Evolutionary conservation across 1,284 basidiomycete species (phyloP), one percentile per base, ranked within the genome.

Genomic region (Ustilago tritici): DNA sequence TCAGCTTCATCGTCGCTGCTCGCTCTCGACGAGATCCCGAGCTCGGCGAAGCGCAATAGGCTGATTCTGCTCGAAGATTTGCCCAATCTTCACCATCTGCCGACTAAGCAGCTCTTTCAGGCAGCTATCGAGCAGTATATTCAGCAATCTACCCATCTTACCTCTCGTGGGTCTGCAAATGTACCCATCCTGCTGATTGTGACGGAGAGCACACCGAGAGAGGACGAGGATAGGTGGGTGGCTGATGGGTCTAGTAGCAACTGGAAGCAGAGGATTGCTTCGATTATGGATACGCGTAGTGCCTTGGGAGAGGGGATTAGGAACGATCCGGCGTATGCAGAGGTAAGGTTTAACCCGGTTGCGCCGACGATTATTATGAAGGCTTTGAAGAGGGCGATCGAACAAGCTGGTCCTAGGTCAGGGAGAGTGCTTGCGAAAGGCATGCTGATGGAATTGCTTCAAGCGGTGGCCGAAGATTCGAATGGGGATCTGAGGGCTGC

Each of bases 401-500:
- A 65, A 19, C 23, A 55, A 3, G 40, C 61, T 0, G 19, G 34
- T 14, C 6, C n/a, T 12, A n/a, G 6, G 3, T 7, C 17, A 6
- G 52, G 49, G 3, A 61, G 59, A 19, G 7, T 34, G 7, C 35
- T 32, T 6, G 32, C 34, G n/a, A 40, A 53, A 17, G 66, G 64
- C 10, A n/a, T 23, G 17, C 32, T 65, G 61, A 3, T 43, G 10
- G 65, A 76, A 12, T 35, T 76, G 40, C 62, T 60, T 6, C 70
- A 56, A 23, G 60, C 54, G 6, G 89, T 98, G 61, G 90, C 95
- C 2, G 90, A 92, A 50, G 91, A 92, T 0, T 90, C 93, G 0
- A 92, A 92, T 80, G 96, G 96, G 0, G 96, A 99, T 83, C 92
- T 99, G 19, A 89, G 96, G 46, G 93, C 93, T 65, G 96, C 95